Evolutionary conservation across 2,329 filamentous ascomycete genomes (phyloP).

Genomic region (Helicocarpus griseus): DNA sequence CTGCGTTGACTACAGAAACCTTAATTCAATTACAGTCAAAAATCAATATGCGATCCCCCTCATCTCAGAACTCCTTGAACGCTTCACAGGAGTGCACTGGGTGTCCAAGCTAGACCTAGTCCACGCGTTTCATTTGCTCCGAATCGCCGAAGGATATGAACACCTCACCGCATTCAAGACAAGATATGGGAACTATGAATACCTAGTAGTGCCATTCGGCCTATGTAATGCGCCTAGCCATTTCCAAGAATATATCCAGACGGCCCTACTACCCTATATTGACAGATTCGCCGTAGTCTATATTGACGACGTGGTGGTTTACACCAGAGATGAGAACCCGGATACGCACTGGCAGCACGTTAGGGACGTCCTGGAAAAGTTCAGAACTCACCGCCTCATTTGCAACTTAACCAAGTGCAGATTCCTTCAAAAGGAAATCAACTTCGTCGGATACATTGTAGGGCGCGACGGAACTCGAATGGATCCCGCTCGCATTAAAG

Average conservation of each 20-base stretch:
- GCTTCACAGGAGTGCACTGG: slow-evolving; percentile 7
- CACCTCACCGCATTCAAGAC: slow-evolving; percentile 13
- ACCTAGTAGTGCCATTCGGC: slow-evolving; percentile 9
- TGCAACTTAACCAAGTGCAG: no score
- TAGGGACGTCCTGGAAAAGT: background rate
- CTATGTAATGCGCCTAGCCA: slow-evolving; percentile 4
- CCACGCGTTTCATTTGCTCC: slow-evolving; percentile 16
- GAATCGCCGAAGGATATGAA: slow-evolving; percentile 16
- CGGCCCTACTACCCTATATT: slow-evolving; percentile 12
- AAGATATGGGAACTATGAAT: slow-evolving; percentile 8
- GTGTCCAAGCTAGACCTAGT: slow-evolving; percentile 19
- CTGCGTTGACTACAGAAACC: slow-evolving; percentile 21
- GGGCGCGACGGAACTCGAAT: background rate
- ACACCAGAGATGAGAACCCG: slow-evolving; percentile 1
- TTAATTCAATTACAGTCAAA: slow-evolving; percentile 26
- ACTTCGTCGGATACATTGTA: background rate
- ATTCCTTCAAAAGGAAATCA: background rate
- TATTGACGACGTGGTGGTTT: slow-evolving; percentile 23
- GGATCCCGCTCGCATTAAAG: background rate
- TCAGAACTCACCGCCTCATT: background rate
- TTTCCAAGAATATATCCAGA: slow-evolving; percentile 21
- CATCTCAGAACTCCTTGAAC: slow-evolving; percentile 18
- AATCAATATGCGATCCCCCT: slow-evolving; percentile 19
- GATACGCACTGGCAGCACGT: background rate
- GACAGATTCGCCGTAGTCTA: slow-evolving; percentile 14